phyloP scores from a whole-genome alignment of 352 stramenopile species.

The Globisporangium nodosum region DNA sequence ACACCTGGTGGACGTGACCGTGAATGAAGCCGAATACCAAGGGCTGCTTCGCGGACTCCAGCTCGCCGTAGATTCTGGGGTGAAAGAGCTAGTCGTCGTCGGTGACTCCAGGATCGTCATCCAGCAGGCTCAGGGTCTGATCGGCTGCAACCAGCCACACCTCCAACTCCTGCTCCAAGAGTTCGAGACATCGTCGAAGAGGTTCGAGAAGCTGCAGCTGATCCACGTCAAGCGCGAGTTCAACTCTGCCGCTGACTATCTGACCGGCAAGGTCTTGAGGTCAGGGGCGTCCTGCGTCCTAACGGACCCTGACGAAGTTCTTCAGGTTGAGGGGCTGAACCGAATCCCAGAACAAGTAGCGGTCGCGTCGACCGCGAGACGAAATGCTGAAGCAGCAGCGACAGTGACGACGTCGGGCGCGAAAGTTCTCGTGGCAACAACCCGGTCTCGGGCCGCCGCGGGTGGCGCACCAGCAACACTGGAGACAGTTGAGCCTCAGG shows the following conservation, averaged over 20 bases:
- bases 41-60: conserved; percentile 9
- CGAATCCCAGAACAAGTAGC: no score
- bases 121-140: conserved; percentile 11
- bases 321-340: not conserved
- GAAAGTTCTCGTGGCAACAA: no score
- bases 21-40: conserved; percentile 22
- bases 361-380: no score
- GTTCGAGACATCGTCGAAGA: not conserved
- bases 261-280: not conserved
- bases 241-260: conserved; percentile 8
- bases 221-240: conserved; percentile 9
- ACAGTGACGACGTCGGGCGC: no score
- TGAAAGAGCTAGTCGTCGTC: conserved; percentile 13
- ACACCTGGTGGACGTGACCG: conserved; percentile 11
- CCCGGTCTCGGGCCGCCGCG: no score
- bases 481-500: no score
- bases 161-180: conserved; percentile 5
- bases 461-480: no score
- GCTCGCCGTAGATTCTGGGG: not conserved
- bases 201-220: not conserved
- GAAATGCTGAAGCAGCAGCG: no score
- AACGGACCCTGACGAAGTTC: not conserved
- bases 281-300: not conserved
- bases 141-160: conserved; percentile 11
- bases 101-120: conserved; percentile 15